Evolutionary conservation across 345 rosid genomes (phyloP), one percentile per base, ranked within the genome.

Genomic region (Aquilaria yunnanensis): DNA sequence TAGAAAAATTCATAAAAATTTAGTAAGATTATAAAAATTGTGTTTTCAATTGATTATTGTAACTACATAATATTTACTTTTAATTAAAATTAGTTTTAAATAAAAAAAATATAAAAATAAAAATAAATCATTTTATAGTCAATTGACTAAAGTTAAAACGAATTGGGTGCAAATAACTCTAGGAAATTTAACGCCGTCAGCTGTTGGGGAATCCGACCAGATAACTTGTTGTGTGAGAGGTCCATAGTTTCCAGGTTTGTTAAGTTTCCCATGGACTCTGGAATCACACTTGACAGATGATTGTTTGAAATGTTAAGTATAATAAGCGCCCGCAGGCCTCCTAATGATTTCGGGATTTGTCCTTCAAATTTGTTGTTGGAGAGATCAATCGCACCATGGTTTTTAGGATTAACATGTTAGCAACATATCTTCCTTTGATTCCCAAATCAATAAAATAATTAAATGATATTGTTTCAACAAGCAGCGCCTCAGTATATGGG

Each of bases 221-320:
- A 51, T 9, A 69, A 48, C 41, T 13, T 43, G 62, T 78, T 78
- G 14, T 59, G 47, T 13, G 71, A 72, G 60, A 70, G 51, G 54
- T 73, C 70, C 14, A 75, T 41, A 12, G 60, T 60, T 61, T 75
- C 73, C 6, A 71, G 43, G 16, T 1, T 51, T 1, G 51, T 47
- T 52, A 74, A 32, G 45, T 69, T 57, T 30, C 51, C 59, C 6
- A 74, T 5, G 3, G 71, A 57, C 3, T 37, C 4, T 13, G 60
- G 54, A 12, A 71, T 75, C 9, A 4, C 12, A 8, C 71, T 66
- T 3, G 32, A 45, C 3, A 68, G 49, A 10, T 7, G 31, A 33
- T 72, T 76, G 9, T 60, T 60, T 43, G 80, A 73, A 34, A 77
- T 56, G 47, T 77, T 69, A 29, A 73, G 67, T 32, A 45, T 62